Percentiles rank a stretch among this genome's conserved stretches.
These are phyloP conservation scores for Filobasidium wieringae DNA, from an alignment of 768 basidiomycete genomes.

Conservation along the genomic window DNA sequence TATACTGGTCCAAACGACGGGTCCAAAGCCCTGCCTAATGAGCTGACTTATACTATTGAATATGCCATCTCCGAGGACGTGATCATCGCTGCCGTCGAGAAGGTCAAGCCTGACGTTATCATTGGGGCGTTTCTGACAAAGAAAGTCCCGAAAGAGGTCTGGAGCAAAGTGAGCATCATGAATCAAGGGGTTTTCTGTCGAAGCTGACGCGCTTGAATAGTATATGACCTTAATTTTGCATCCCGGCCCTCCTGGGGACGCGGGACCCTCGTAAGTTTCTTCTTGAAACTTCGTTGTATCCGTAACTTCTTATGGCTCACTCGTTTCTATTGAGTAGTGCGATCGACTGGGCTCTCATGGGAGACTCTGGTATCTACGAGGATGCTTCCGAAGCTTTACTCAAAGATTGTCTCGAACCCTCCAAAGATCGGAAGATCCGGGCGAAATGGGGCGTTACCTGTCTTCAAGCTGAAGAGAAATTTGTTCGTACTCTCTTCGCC, in stretches of 20 bases:
- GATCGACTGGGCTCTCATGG: constrained; percentile 30
- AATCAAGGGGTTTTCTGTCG: not conserved
- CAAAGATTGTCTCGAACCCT: not conserved
- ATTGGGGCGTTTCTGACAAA: constrained; percentile 31
- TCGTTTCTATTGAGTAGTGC: no score
- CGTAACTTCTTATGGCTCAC: no score
- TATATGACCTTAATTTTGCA: constrained; percentile 31
- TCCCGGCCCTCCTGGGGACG: constrained; percentile 34
- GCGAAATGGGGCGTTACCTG: constrained; percentile 29
- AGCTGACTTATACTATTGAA: constrained; percentile 23
- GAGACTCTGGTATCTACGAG: constrained; percentile 22
- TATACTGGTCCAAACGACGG: not conserved
- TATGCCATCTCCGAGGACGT: constrained; percentile 23
- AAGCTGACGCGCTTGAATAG: constrained; percentile 2
- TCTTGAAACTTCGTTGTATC: no score
- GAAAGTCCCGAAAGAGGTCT: constrained; percentile 23
- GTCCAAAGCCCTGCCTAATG: no score
- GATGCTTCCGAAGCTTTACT: constrained; percentile 16
- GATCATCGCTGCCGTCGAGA: constrained; percentile 20
- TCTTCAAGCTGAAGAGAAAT: constrained; percentile 28
- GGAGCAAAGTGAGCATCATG: constrained; percentile 18
- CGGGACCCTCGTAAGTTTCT: constrained; percentile 33
- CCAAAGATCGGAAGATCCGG: constrained; percentile 2
- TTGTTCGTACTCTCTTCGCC: not conserved
- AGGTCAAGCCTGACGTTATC: constrained; percentile 20